A percentile compares a stretch with the other conserved stretches of the same genome.
Conservation (phyloP, 1,284 basidiomycete species). For the Puccinia triticina region DNA sequence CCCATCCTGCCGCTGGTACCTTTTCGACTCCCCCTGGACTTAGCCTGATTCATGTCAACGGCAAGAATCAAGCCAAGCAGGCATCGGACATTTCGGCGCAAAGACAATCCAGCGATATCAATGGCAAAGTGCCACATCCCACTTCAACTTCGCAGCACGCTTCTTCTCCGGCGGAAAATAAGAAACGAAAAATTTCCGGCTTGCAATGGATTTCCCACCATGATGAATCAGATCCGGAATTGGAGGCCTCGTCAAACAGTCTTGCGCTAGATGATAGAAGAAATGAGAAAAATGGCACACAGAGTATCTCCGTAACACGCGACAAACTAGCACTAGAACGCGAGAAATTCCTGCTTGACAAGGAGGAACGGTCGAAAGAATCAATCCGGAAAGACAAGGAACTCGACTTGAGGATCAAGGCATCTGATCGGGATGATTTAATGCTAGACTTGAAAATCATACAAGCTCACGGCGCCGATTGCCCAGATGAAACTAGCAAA, state of each 20-base stretch:
- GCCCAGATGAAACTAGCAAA: constrained; percentile 31
- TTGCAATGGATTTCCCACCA: background rate
- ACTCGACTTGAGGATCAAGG: constrained; percentile 30
- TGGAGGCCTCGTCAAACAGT: constrained; percentile 17
- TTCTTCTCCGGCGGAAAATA: background rate
- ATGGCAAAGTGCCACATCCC: background rate
- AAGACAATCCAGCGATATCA: background rate
- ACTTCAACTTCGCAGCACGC: background rate
- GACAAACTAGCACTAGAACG: constrained; percentile 23
- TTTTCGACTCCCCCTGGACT: background rate
- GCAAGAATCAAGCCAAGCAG: background rate
- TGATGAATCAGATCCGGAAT: constrained; percentile 22
- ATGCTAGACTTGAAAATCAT: constrained; percentile 30
- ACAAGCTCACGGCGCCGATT: background rate
- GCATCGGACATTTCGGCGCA: constrained; percentile 10
- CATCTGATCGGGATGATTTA: constrained; percentile 18
- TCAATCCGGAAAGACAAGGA: constrained; percentile 32
- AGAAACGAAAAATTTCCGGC: constrained; percentile 17
- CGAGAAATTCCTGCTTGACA: constrained; percentile 20
- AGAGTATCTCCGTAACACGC: background rate
- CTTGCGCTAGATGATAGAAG: constrained; percentile 4
- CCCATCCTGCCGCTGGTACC: background rate
- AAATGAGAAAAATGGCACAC: background rate
- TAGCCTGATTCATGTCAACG: constrained; percentile 10
- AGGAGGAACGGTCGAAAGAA: constrained; percentile 21